These are phyloP conservation scores for Cutaneotrichosporon mucoides DNA, from an alignment of 1,284 basidiomycete genomes.

Conservation along the genomic window DNA sequence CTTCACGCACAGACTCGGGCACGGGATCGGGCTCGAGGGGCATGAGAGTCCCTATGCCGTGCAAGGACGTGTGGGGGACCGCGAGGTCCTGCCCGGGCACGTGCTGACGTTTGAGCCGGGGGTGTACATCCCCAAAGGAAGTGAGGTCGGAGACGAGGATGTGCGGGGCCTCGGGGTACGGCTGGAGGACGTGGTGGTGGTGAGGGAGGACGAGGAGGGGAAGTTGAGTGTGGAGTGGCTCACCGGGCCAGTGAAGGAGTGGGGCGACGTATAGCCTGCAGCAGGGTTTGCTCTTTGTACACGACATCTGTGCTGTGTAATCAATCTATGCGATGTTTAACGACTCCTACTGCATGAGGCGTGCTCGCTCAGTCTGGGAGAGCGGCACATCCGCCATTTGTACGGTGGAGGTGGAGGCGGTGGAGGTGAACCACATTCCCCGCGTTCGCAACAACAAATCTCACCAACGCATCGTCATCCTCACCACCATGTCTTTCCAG, in stretches of 20 bases:
- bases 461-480: neutral
- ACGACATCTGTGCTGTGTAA: too few species aligned
- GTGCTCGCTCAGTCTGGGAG: too few species aligned
- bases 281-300: too few species aligned
- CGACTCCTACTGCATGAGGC: too few species aligned
- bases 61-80: slow-evolving; percentile 53
- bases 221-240: slow-evolving; percentile 43
- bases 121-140: slow-evolving; percentile 59
- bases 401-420: too few species aligned
- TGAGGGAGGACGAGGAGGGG: slow-evolving; percentile 52
- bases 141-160: slow-evolving; percentile 13
- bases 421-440: too few species aligned
- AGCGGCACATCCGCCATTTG: too few species aligned
- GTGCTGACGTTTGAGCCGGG: slow-evolving; percentile 80
- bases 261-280: slow-evolving; percentile 31
- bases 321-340: too few species aligned
- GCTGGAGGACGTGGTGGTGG: slow-evolving; percentile 75
- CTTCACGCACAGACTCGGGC: slow-evolving; percentile 69
- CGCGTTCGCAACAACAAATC: neutral
- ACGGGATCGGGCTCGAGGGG: slow-evolving; percentile 74
- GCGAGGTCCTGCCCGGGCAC: slow-evolving; percentile 60
- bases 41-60: slow-evolving; percentile 77
- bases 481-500: slow-evolving; percentile 2
- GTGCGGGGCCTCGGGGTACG: slow-evolving; percentile 70
- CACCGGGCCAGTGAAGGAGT: slow-evolving; percentile 35